Base-by-base conservation (phyloP, 495 filamentous ascomycete genomes). In the Daldinia childiae region DNA sequence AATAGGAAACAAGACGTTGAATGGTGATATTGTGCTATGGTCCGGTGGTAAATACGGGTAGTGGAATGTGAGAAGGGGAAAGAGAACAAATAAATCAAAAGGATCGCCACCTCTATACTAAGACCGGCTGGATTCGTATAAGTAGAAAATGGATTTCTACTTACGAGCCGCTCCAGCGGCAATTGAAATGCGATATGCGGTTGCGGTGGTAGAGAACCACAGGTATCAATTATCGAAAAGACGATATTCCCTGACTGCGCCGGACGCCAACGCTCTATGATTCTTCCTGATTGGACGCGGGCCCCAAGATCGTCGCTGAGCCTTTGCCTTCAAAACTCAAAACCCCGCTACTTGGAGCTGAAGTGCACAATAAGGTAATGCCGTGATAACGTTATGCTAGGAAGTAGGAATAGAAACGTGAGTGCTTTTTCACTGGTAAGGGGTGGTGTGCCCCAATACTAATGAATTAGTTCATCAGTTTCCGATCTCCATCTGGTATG, bases 191-290 rank as follows among this genome's bases (percentile, higher is more conserved):
- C 30, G 54, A 17, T 36, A 30, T 27, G 27, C 11, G 12, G 17
- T 11, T 11, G 30, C 30, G 17, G 54, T 36, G 54, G 54, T 57
- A 57, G 14, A 36, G 17, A 34, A 36, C 15, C 27, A 36, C 29
- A 36, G 29, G 30, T 57, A 57, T 57, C 30, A 36, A 36, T 29
- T 57, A 57, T 57, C 54, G 30, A 57, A 57, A 57, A 36, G 30
- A 12, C 30, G 34, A 57, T 57, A 24, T 24, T 30, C 54, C 17
- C 8, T 21, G 26, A 57, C 17, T 19, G 14, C 54, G 14, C 54
- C 30, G 6, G n/a, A 57, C 27, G 54, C 54, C 30, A 36, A 32
- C 11, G 30, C 54, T 36, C 29, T 36, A 32, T 34, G 15, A 56
- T 24, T 57, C 30, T 24, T 57, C 29, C 27, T 38, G 17, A 57